These are phyloP conservation scores for Beauveria australis DNA, from an alignment of 2,329 filamentous ascomycete species.

Conservation along the genomic window DNA sequence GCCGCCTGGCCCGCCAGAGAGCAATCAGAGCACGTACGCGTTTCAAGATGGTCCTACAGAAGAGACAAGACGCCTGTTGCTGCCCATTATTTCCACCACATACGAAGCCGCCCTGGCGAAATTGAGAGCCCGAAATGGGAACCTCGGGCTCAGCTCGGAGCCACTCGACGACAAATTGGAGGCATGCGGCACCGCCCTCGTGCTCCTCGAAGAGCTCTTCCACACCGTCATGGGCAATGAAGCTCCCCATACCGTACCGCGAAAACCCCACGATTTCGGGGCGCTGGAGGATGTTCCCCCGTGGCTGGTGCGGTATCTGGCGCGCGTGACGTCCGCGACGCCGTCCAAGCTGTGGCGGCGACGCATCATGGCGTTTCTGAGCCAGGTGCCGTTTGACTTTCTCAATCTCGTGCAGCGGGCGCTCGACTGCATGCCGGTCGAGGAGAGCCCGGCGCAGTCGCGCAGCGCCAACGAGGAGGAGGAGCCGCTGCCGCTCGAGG, in stretches of 20 bases:
- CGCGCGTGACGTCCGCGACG: conserved; percentile 22
- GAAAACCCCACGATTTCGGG: conserved; percentile 3
- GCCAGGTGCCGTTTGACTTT: conserved; percentile 26
- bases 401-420: conserved; percentile 27
- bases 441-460: background rate
- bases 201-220: background rate
- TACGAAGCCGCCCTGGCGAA: conserved; percentile 8
- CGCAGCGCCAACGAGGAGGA: background rate
- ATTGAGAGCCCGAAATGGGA: background rate
- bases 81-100: conserved; percentile 7
- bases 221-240: background rate
- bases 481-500: background rate
- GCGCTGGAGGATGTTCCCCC: conserved; percentile 20
- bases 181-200: background rate
- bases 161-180: background rate
- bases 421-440: conserved; percentile 16
- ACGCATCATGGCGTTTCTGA: conserved; percentile 32
- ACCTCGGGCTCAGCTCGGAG: conserved; percentile 3
- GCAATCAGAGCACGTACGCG: background rate
- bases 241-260: background rate
- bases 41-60: conserved; percentile 8
- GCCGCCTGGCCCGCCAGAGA: background rate
- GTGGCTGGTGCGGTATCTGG: conserved; percentile 28
- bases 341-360: conserved; percentile 25
- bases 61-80: conserved; percentile 8